These are phyloP conservation scores for Flaveria bidentis DNA, from an alignment of 129 eudicot species.

Conservation along the genomic window DNA sequence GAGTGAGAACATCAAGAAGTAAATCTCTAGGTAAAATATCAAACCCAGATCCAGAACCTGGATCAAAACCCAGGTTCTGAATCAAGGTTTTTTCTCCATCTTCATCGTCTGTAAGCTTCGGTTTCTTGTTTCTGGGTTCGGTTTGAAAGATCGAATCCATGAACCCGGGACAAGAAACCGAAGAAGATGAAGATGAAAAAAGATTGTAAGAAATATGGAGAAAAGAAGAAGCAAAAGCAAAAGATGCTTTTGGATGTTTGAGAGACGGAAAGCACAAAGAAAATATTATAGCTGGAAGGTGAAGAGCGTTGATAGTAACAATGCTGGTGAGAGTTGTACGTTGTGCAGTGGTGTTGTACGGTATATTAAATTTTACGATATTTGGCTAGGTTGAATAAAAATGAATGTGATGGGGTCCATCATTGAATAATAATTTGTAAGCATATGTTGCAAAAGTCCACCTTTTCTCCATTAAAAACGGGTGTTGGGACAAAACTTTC, in stretches of 20 bases:
- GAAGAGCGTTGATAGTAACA: constrained; percentile 26
- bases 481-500: constrained; percentile 38
- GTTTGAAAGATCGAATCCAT: constrained; percentile 24
- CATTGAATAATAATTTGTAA: constrained; percentile 44
- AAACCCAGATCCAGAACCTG: constrained; percentile 24
- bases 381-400: constrained; percentile 25
- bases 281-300: constrained; percentile 33
- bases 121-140: constrained; percentile 35
- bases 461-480: constrained; percentile 45
- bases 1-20: constrained; percentile 47
- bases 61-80: background rate
- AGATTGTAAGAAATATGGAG: background rate
- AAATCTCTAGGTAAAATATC: constrained; percentile 44
- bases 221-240: constrained; percentile 27
- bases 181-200: background rate
- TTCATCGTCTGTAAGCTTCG: constrained; percentile 13
- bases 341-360: constrained; percentile 14
- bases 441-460: constrained; percentile 44
- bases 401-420: constrained; percentile 38
- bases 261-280: constrained; percentile 46
- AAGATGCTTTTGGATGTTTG: constrained; percentile 38
- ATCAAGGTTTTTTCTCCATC: constrained; percentile 19
- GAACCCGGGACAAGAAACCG: constrained; percentile 20
- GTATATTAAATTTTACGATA: background rate
- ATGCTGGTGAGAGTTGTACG: constrained; percentile 14